Percentiles rank a stretch among this genome's conserved stretches.
phyloP scores from a whole-genome alignment of 208 protist genomes.

The Leishmania mexicana region DNA sequence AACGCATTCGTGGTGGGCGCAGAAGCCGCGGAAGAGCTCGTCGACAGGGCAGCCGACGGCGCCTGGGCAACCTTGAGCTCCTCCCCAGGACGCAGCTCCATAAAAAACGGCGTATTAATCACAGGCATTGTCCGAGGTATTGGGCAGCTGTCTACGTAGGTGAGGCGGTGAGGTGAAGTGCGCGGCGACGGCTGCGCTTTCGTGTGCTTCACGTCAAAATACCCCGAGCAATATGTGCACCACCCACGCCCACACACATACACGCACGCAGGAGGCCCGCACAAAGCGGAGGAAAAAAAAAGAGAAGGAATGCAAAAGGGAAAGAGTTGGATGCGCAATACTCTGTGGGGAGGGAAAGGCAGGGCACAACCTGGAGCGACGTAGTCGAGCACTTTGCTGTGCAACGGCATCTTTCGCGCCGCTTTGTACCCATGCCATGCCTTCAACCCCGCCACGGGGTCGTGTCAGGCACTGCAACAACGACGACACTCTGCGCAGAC shows the following conservation, averaged over 20 bases:
- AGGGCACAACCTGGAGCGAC: neutral
- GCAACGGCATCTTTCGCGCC: neutral
- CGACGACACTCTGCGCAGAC: neutral
- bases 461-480: neutral
- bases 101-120: conserved; percentile 52
- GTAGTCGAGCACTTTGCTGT: neutral
- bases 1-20: conserved; percentile 17
- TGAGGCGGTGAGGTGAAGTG: neutral
- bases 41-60: neutral
- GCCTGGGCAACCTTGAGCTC: conserved; percentile 34
- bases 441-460: neutral
- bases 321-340: neutral
- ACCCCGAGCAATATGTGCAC: neutral
- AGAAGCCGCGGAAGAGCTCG: neutral
- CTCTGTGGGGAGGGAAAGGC: neutral
- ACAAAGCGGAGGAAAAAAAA: neutral
- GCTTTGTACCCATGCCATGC: neutral
- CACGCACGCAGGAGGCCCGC: neutral
- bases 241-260: neutral
- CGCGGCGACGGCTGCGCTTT: neutral
- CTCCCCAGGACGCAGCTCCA: conserved; percentile 46
- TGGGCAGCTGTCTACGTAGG: neutral
- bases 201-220: neutral
- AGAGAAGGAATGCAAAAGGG: neutral
- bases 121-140: conserved; percentile 31